A percentile compares a stretch with the other conserved stretches of the same genome.
Conservation (phyloP, 768 basidiomycete genomes). For the Rhizopogon vulgaris region DNA sequence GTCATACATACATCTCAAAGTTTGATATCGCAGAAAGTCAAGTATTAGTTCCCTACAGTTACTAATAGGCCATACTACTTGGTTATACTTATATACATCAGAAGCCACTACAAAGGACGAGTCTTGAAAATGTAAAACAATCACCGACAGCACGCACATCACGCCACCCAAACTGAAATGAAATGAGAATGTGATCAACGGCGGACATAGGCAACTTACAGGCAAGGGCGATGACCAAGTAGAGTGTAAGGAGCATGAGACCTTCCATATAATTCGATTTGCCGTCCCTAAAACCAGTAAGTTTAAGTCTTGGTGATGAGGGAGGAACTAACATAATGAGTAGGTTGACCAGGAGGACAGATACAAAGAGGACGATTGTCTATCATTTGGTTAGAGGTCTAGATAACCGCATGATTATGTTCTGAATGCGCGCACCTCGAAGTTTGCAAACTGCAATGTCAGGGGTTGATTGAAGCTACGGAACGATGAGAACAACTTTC, state of each 20-base stretch:
- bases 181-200: background rate
- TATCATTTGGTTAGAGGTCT: constrained; percentile 19
- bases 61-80: too few species aligned
- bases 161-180: constrained; percentile 8
- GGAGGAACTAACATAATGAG: constrained; percentile 54
- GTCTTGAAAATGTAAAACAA: too few species aligned
- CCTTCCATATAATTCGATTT: constrained; percentile 94
- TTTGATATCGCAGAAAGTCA: too few species aligned
- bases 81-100: too few species aligned
- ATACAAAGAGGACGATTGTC: constrained; percentile 83
- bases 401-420: background rate
- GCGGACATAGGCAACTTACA: constrained; percentile 23
- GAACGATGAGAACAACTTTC: constrained; percentile 3
- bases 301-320: background rate
- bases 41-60: too few species aligned
- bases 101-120: too few species aligned
- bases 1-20: too few species aligned
- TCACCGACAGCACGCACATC: background rate
- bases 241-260: constrained; percentile 46
- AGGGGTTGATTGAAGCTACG: constrained; percentile 59
- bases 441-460: constrained; percentile 80
- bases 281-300: constrained; percentile 50
- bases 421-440: constrained; percentile 48
- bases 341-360: constrained; percentile 83
- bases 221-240: constrained; percentile 33